These are phyloP conservation scores for Sungouiozyma intestinalis DNA, from an alignment of 805 yeast species.

Conservation along the genomic window DNA sequence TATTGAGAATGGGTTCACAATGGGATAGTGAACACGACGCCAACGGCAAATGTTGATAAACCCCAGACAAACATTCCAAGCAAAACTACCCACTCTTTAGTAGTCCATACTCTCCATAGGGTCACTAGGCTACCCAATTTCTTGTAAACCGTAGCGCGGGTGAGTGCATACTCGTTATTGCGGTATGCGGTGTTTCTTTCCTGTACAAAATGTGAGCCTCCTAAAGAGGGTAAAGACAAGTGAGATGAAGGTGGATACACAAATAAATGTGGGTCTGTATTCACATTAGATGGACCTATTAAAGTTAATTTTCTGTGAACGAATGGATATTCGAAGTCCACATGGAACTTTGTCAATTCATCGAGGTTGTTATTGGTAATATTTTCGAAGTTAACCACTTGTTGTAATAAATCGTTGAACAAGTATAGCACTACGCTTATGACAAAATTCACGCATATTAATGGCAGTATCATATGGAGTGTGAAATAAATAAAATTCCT, in stretches of 20 bases:
- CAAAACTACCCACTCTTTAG: background rate
- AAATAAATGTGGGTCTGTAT: background rate
- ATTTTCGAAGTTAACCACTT: background rate
- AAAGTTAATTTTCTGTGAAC: background rate
- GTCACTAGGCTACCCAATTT: background rate
- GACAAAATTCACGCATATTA: constrained; percentile 15
- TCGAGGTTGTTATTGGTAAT: constrained; percentile 1
- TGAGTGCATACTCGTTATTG: background rate
- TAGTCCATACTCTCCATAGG: background rate
- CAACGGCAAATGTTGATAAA: background rate
- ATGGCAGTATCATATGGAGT: constrained; percentile 25
- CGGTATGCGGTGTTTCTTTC: background rate
- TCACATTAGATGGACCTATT: background rate
- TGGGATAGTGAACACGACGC: background rate
- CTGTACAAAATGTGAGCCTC: background rate
- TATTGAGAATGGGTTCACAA: no score
- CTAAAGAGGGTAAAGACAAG: background rate
- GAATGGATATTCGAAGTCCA: background rate
- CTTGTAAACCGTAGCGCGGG: background rate
- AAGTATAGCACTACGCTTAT: constrained; percentile 13
- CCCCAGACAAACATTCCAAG: background rate
- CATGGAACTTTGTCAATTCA: background rate
- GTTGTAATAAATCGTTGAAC: constrained; percentile 14
- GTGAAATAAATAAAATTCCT: constrained; percentile 24
- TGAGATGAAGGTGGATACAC: background rate